These are phyloP conservation scores for Candida khao-thaluensis DNA, from an alignment of 805 yeast species.

Conservation along the genomic window DNA sequence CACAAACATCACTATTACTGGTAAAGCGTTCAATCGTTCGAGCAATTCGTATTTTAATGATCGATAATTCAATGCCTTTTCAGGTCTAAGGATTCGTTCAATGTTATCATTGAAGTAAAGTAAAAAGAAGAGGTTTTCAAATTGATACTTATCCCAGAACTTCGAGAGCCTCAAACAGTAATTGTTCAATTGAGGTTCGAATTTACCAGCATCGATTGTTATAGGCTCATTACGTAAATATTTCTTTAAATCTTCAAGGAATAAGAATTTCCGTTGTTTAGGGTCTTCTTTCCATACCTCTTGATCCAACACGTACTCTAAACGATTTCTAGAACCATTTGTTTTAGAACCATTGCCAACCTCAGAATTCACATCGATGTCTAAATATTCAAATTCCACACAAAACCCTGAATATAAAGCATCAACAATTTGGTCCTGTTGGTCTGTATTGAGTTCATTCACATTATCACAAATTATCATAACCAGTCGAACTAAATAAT, in stretches of 20 bases:
- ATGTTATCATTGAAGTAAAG: slow-evolving; percentile 9
- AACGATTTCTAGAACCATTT: neutral
- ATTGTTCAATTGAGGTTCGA: slow-evolving; percentile 1
- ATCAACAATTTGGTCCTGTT: neutral
- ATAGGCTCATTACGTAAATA: slow-evolving; percentile 5
- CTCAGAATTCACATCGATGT: slow-evolving; percentile 1
- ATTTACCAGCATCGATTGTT: neutral
- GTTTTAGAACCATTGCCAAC: too few species aligned
- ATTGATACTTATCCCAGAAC: slow-evolving; percentile 12
- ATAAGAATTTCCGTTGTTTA: neutral
- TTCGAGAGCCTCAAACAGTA: slow-evolving; percentile 7
- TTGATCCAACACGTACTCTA: neutral
- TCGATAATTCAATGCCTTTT: slow-evolving; percentile 1
- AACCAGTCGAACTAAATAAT: neutral
- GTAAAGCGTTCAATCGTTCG: slow-evolving; percentile 13
- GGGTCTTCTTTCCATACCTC: slow-evolving; percentile 8
- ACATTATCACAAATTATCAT: neutral
- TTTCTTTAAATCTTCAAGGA: slow-evolving; percentile 7
- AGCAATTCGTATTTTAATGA: slow-evolving; percentile 12
- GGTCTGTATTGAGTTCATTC: neutral
- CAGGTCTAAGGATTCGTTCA: slow-evolving; percentile 1
- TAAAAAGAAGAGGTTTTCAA: slow-evolving; percentile 13
- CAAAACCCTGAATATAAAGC: neutral
- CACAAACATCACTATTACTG: slow-evolving; percentile 12
- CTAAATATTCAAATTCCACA: slow-evolving; percentile 10